A percentile compares a stretch with the other conserved stretches of the same genome.
These are phyloP conservation scores for Ustulina deusta DNA, from an alignment of 2,329 filamentous ascomycete genomes.

Conservation along the genomic window DNA sequence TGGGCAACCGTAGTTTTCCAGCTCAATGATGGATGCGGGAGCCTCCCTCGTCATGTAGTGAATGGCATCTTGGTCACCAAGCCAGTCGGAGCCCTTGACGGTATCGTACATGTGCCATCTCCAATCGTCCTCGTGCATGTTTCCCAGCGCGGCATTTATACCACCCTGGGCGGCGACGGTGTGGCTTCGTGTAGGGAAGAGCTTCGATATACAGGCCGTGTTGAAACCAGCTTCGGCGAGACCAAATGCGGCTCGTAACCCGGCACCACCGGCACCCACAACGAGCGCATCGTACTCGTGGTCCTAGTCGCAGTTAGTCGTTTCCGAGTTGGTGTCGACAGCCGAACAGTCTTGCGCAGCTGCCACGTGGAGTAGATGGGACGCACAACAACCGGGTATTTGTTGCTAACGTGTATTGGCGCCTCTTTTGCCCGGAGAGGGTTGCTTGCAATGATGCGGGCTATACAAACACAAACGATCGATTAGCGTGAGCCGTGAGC, in stretches of 20 bases:
- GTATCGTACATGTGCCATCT: conserved; percentile 99
- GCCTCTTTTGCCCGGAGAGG: conserved; percentile 94
- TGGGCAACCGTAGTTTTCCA: conserved; percentile 97
- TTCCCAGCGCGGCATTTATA: conserved; percentile 89
- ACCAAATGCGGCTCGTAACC: conserved; percentile 85
- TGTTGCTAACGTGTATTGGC: conserved; percentile 83
- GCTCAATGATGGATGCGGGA: conserved; percentile 89
- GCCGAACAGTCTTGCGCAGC: conserved; percentile 11
- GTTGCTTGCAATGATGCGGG: conserved; percentile 86
- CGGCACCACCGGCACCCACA: conserved; percentile 84
- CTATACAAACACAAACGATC: conserved; percentile 57
- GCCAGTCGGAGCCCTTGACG: conserved; percentile 97
- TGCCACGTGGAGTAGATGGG: conserved; percentile 20
- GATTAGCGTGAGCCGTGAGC: conserved; percentile 28
- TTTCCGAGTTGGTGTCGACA: conserved; percentile 23
- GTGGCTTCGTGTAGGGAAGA: conserved; percentile 87
- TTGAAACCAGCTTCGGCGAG: conserved; percentile 90
- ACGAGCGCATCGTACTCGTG: conserved; percentile 99
- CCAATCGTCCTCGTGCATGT: conserved; percentile 99
- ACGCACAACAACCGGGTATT: conserved; percentile 94
- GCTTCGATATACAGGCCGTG: conserved; percentile 87
- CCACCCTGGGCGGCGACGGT: conserved; percentile 86
- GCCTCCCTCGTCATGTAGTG: conserved; percentile 99
- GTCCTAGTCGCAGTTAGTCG: conserved; percentile 67
- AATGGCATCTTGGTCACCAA: conserved; percentile 96